phyloP scores from a whole-genome alignment of 2,329 filamentous ascomycete species.

The Colletotrichum sp. region DNA sequence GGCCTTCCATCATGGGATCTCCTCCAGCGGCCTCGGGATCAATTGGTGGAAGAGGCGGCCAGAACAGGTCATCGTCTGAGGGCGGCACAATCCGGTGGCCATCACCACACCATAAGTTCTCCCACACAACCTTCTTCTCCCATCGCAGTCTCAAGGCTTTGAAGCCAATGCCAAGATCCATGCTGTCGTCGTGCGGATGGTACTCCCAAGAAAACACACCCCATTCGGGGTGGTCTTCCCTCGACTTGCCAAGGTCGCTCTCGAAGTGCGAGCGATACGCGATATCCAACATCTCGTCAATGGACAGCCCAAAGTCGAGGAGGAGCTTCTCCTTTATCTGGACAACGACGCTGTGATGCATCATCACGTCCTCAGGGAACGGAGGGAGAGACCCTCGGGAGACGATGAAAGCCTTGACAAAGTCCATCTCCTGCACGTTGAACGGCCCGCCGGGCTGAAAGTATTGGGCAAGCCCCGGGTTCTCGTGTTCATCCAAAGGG shows the following conservation, averaged over 20 bases:
- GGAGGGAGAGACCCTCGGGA: not conserved
- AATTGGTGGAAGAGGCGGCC: not conserved
- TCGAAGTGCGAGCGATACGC: not conserved
- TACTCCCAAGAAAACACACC: conserved; percentile 9
- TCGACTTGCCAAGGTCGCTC: not conserved
- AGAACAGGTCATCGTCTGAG: not conserved
- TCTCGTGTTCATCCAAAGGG: not conserved
- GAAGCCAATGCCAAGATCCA: not conserved
- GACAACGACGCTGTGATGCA: not conserved
- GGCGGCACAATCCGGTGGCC: not conserved
- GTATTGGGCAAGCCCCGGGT: not conserved
- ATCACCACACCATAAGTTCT: conserved; percentile 17
- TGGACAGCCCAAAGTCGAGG: not conserved
- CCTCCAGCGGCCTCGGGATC: not conserved
- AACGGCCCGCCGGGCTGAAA: not conserved
- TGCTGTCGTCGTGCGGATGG: not conserved
- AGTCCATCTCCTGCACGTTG: not conserved
- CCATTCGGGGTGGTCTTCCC: not conserved
- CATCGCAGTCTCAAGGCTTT: conserved; percentile 4
- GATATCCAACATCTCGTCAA: not conserved
- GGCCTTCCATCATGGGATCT: not conserved
- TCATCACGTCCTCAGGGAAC: not conserved
- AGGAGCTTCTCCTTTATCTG: not conserved
- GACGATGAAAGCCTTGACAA: conserved; percentile 8
- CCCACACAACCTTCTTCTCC: conserved; percentile 31